Conservation (phyloP, 164 flowering plant genomes). For the Buxus sempervirens region DNA sequence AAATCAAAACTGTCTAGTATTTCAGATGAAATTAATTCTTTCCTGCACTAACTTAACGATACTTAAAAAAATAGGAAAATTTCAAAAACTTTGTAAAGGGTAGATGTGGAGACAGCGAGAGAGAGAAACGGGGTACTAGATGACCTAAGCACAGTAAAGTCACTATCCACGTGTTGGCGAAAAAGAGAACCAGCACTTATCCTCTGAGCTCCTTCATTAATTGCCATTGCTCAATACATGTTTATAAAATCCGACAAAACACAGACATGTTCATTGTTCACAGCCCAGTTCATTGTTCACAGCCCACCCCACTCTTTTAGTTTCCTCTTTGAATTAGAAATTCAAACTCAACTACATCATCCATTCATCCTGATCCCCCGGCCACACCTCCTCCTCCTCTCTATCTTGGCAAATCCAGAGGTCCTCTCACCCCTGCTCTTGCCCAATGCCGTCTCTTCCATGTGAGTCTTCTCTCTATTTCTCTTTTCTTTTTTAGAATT, state of each 20-base stretch:
- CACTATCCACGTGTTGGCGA: slow-evolving; percentile 22
- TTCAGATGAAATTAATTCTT: too few relatives aligned
- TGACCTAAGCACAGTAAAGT: slow-evolving; percentile 14
- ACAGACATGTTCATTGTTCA: slow-evolving; percentile 26
- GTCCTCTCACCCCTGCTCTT: slow-evolving; percentile 11
- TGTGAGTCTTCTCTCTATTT: slow-evolving; percentile 17
- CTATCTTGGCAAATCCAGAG: slow-evolving; percentile 17
- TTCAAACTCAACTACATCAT: too few relatives aligned
- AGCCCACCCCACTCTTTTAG: slow-evolving; percentile 1
- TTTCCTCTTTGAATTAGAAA: slow-evolving; percentile 2
- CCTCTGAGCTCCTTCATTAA: slow-evolving; percentile 3
- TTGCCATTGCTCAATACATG: not conserved
- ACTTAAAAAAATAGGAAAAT: too few relatives aligned
- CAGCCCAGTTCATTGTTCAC: too few relatives aligned
- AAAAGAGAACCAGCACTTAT: slow-evolving; percentile 9
- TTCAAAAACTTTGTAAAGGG: too few relatives aligned
- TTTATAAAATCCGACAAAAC: slow-evolving; percentile 25
- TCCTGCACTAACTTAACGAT: too few relatives aligned
- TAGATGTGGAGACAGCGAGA: too few relatives aligned
- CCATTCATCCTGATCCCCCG: too few relatives aligned
- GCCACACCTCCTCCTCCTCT: too few relatives aligned
- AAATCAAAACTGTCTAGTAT: too few relatives aligned
- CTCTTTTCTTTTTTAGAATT: not conserved
- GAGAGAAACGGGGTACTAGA: too few relatives aligned
- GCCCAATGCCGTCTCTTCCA: slow-evolving; percentile 14